Evolutionary conservation across 352 stramenopile species (phyloP).

Genomic region (Globisporangium uncinulatum): DNA sequence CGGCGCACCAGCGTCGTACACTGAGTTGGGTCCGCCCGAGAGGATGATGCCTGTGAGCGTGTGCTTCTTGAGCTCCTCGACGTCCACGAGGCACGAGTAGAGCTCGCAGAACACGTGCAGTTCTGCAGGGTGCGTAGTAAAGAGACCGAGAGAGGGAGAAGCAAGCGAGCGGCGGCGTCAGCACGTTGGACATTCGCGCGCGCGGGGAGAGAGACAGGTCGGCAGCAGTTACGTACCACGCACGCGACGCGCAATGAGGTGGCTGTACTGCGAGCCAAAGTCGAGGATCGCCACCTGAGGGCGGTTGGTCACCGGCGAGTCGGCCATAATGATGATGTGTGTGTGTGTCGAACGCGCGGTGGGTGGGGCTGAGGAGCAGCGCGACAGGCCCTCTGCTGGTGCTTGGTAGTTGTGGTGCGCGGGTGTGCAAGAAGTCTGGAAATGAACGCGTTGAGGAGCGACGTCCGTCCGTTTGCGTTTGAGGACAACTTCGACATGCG

Average conservation of each 20-base stretch:
- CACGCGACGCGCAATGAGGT: conserved; percentile 98
- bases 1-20: conserved; percentile 95
- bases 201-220: neutral
- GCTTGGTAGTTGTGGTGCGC: no score
- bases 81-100: conserved; percentile 96
- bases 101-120: conserved; percentile 99
- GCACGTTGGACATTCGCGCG: neutral
- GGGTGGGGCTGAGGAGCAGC: neutral
- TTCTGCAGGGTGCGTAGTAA: conserved; percentile 41
- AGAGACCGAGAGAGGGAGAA: conserved; percentile 12
- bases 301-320: conserved; percentile 85
- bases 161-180: conserved; percentile 5
- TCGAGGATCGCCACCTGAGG: conserved; percentile 98
- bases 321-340: conserved; percentile 37
- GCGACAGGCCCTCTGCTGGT: no score
- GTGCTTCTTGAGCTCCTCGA: conserved; percentile 90
- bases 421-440: no score
- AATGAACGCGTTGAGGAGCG: no score
- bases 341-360: neutral
- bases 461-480: no score
- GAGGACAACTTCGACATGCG: no score
- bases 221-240: conserved; percentile 47
- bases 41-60: conserved; percentile 97
- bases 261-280: conserved; percentile 99
- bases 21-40: conserved; percentile 93